Percentiles rank a stretch among this genome's conserved stretches.
Evolutionary conservation across 345 rosid species (phyloP).

Genomic region (Aquilaria yunnanensis): DNA sequence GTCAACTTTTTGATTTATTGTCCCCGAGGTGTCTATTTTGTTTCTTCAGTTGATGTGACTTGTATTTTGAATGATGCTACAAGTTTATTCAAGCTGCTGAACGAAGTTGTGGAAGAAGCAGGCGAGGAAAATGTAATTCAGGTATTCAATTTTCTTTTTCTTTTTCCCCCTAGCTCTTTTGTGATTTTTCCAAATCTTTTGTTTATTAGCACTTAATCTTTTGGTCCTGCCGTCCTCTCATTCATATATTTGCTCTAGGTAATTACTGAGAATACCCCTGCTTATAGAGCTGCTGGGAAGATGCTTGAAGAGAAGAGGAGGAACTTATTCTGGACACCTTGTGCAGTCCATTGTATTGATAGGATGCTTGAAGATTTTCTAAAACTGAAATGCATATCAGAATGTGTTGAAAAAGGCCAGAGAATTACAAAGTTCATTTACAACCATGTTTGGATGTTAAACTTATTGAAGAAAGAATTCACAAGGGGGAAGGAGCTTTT

Average conservation of each 20-base stretch:
- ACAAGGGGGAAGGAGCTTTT: slow-evolving; percentile 40
- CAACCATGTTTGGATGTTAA: slow-evolving; percentile 27
- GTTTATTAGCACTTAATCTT: too few relatives aligned
- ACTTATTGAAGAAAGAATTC: slow-evolving; percentile 35
- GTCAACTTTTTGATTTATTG: slow-evolving; percentile 38
- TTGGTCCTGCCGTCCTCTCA: neutral
- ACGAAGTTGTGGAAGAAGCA: slow-evolving; percentile 42
- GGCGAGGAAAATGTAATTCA: slow-evolving; percentile 49
- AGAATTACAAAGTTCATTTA: slow-evolving; percentile 33
- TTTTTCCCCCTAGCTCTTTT: neutral
- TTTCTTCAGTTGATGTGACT: slow-evolving; percentile 40
- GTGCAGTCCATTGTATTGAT: slow-evolving; percentile 34
- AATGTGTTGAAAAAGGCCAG: slow-evolving; percentile 30
- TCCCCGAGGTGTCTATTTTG: slow-evolving; percentile 35
- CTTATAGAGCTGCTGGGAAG: slow-evolving; percentile 40
- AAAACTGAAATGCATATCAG: slow-evolving; percentile 28
- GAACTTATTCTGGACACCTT: slow-evolving; percentile 46
- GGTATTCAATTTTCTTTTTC: slow-evolving; percentile 17
- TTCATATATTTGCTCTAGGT: slow-evolving; percentile 22
- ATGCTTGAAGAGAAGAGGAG: slow-evolving; percentile 47
- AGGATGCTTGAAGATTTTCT: slow-evolving; percentile 34
- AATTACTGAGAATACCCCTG: slow-evolving; percentile 32
- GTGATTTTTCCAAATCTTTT: neutral
- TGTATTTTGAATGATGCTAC: slow-evolving; percentile 32
- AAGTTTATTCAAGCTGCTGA: slow-evolving; percentile 35